phyloP scores from a whole-genome alignment of 2,329 filamentous ascomycete species.

The Ceratocystis smalleyi region DNA sequence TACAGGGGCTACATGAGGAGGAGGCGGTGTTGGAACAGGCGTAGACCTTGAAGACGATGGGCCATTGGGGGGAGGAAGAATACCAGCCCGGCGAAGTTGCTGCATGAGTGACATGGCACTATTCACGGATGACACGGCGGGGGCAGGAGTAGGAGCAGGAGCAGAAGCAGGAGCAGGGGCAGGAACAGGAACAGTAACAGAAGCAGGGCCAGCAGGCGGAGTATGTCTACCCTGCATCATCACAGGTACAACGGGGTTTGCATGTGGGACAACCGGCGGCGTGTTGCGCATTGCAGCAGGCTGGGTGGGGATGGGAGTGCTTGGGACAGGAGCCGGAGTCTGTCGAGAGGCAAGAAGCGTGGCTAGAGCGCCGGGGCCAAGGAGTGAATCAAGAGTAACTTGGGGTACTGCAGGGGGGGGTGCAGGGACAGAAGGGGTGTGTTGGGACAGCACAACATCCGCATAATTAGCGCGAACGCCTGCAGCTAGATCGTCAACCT shows the following conservation, averaged over 20 bases:
- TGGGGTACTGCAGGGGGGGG: conserved; percentile 22
- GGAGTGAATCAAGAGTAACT: conserved; percentile 38
- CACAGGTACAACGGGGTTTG: conserved; percentile 10
- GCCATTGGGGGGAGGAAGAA: conserved; percentile 33
- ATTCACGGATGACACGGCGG: conserved; percentile 25
- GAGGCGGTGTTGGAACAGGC: conserved; percentile 21
- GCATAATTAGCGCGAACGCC: conserved; percentile 37
- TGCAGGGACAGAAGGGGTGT: conserved; percentile 22
- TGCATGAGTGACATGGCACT: conserved; percentile 48
- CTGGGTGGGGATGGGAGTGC: neutral
- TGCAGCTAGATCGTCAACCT: conserved; percentile 64
- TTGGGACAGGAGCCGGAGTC: conserved; percentile 3
- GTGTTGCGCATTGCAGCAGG: conserved; percentile 33
- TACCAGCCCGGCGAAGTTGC: conserved; percentile 51
- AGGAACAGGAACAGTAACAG: conserved; percentile 19
- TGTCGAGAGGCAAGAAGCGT: conserved; percentile 38
- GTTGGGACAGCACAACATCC: conserved; percentile 23
- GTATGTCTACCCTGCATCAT: conserved; percentile 19
- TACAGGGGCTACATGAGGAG: conserved; percentile 16
- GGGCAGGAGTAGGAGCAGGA: conserved; percentile 20
- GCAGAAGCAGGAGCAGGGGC: conserved; percentile 17
- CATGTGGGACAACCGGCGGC: conserved; percentile 24
- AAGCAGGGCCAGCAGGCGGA: conserved; percentile 17
- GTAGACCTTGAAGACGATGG: conserved; percentile 21
- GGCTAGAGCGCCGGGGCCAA: conserved; percentile 45